These are phyloP conservation scores for Pythium diclinum DNA, from an alignment of 352 stramenopile species.

Conservation along the genomic window DNA sequence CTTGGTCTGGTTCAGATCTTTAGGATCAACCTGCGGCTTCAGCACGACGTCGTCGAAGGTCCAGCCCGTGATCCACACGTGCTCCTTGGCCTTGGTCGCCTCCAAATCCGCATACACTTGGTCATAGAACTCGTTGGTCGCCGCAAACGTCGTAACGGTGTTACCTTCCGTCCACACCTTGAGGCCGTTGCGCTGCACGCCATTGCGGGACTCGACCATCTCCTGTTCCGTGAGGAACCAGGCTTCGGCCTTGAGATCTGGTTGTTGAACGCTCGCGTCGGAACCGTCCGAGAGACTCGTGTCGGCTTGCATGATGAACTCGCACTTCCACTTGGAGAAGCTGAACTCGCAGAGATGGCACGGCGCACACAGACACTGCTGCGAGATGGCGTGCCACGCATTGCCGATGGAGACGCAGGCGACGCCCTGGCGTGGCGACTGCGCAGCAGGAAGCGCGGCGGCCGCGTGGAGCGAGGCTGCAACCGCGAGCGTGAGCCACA, in stretches of 20 bases:
- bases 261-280: constrained; percentile 23
- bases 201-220: constrained; percentile 48
- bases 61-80: constrained; percentile 45
- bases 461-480: too few species aligned
- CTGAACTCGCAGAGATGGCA: constrained; percentile 13
- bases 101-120: constrained; percentile 47
- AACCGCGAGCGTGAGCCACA: too few species aligned
- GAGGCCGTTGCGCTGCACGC: constrained; percentile 42
- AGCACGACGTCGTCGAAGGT: constrained; percentile 58
- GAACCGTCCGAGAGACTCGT: constrained; percentile 25
- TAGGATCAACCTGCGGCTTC: constrained; percentile 33
- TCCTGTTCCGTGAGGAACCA: constrained; percentile 71
- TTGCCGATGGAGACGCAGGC: too few species aligned
- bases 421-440: too few species aligned
- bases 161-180: constrained; percentile 47
- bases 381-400: too few species aligned
- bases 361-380: too few species aligned
- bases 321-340: constrained; percentile 2
- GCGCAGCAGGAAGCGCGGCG: too few species aligned
- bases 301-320: constrained; percentile 5
- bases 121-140: constrained; percentile 46
- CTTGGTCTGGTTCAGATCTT: constrained; percentile 30
- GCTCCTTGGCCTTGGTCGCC: constrained; percentile 31
- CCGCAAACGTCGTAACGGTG: constrained; percentile 38
- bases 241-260: constrained; percentile 32